Evolutionary conservation across 805 yeast species (phyloP), one percentile per base, ranked within the genome.

Genomic region (Metschnikowia bowlesiae): DNA sequence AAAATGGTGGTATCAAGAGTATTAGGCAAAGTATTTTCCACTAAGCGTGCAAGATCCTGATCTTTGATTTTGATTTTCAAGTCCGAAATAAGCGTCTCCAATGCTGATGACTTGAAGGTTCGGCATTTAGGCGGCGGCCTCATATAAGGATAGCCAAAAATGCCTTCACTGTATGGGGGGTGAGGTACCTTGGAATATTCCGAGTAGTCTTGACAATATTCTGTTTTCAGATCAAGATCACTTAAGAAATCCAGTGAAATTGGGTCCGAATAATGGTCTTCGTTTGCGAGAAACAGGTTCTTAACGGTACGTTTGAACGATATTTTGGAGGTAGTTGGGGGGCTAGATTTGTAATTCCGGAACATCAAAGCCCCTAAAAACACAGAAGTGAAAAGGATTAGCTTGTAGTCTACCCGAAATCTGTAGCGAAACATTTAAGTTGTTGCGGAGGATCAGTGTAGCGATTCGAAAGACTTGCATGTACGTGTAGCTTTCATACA

Each of bases 11-110:
- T 89, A 61, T 89, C 97, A 47, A 89, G 68, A 0, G 97, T 89
- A 63, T 89, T 89, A 6, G 97, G 96, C 51, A 89, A 76, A 40
- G 92, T 76, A 63, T 89, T 89, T 61, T 89, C 96, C 57, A 89
- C 77, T 50, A 89, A 66, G 46, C 92, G 69, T 3, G 85, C 86
- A 47, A 90, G 66, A 63, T 89, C 96, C 0, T 77, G 78, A 62
- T 84, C 84, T 34, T 64, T 62, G 16, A 88, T 69, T 54, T 76
- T 72, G 10, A 46, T 45, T 44, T 69, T 76, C 63, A 87, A 69
- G 45, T 81, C 84, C 2, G 56, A 62, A 22, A 89, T 79, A 34
- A 83, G 68, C 13, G 61, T 58, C 55, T 89, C 97, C 3, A 90
- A 84, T 0, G 80, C 79, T 0, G 61, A 56, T 0, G 91, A 84